Evolutionary conservation across 305 asterid species (phyloP), one percentile per base, ranked within the genome.

Genomic region (Fraxinus dipetala): DNA sequence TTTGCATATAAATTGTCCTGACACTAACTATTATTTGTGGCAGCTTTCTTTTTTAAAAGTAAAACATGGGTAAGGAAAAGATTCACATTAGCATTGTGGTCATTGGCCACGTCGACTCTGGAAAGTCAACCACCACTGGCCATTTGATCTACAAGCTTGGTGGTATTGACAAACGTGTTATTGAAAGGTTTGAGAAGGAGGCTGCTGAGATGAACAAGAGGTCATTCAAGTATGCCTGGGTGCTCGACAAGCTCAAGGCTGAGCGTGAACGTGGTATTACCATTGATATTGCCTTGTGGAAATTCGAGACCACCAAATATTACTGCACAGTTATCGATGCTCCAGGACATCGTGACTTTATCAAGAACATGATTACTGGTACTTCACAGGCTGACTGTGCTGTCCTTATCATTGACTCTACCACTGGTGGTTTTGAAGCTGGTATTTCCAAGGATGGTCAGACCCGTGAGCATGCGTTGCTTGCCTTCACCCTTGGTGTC

Each of bases 161-260:
- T 63, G 97, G 97, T 72, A 93, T 93, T 88, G 97, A 93, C 91
- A 93, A 93, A 90, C 94, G 97, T 91, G 97, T 93, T 8, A 93
- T 93, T 51, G 95, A 93, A 77, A 94, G 98, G 87, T 94, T 94
- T 0, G 98, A 94, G 90, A 94, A 94, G 86, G 98, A 94, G 81
- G 98, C 98, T 80, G 96, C 98, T 89, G 98, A 94, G 88, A 94
- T 94, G 98, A 94, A 94, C 95, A 94, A 93, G 87, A 92, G 96
- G 91, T 93, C 97, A 14, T 93, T 92, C 96, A 93, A 93, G 91
- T 92, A 93, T 34, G 97, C 96, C 4, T 93, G 97, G 97, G 96
- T 93, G 75, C 90, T 93, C 8, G 97, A 93, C 97, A 91, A 91
- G 83, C 93, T 91, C 26, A 91, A 91, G 91, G 95, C 93, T 24